Base-by-base conservation (phyloP, 257 asterid genomes). In the Agastache rugosa region DNA sequence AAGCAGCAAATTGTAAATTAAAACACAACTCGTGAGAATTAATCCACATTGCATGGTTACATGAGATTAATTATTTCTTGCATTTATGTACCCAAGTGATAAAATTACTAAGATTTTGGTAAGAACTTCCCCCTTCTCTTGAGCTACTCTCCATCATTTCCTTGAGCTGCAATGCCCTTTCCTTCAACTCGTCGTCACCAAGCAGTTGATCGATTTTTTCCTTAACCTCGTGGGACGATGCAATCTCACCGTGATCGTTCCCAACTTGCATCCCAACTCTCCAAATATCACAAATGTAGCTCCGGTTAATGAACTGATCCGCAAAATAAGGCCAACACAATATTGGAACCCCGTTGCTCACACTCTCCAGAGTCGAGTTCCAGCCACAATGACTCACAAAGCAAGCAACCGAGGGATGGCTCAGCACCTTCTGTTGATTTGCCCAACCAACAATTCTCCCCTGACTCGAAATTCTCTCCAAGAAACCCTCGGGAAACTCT, bases 351-450 rank as follows among this genome's bases (percentile, higher is more conserved):
- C 96, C 93, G 5, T 72, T 70, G 63, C 86, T 81, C 5, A 83
- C 73, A 12, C 90, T 79, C 16, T 90, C 96, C 11, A 90, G 47
- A 0, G 83, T 80, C 1, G 95, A 90, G 31, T 88, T 90, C 95
- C 93, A 89, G 3, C 97, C 97, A 62, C 97, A 89, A 68, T 87
- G 97, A n/a, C 87, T 87, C 3, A 86, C 16, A 55, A 91, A 91
- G 65, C 93, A 89, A 41, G 85, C 86, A 2, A 81, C 15, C 3
- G 93, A 83, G 54, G 88, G 83, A 55, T 91, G 96, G 29, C 80
- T 76, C 23, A 91, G 44, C 16, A 91, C 89, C 79, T 50, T 73
- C 70, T 86, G 85, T 39, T 89, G 93, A 0, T 90, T 89, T 1
- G 89, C 92, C 89, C 90, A 79, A 20, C 80, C 60, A 12, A 78